phyloP scores from a whole-genome alignment of 208 protist genomes.

The Trypanosoma caninum region DNA sequence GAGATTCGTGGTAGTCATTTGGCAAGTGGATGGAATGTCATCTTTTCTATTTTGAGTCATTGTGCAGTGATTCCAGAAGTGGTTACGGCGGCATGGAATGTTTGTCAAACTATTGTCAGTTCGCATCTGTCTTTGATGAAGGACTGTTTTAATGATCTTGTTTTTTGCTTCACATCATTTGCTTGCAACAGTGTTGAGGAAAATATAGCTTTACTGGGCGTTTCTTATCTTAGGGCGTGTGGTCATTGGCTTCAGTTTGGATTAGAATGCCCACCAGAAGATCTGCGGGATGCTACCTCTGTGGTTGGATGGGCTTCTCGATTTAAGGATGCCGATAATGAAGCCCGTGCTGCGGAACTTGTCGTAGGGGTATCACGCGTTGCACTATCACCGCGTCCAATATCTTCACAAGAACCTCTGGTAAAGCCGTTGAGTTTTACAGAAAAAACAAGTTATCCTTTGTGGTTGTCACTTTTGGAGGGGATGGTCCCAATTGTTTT shows the following conservation, averaged over 20 bases:
- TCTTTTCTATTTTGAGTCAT: conserved; percentile 79
- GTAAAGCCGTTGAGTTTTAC: conserved; percentile 44
- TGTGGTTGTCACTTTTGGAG: conserved; percentile 84
- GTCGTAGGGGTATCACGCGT: conserved; percentile 40
- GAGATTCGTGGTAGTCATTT: conserved; percentile 65
- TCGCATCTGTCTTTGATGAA: conserved; percentile 58
- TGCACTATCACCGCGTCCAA: conserved; percentile 39
- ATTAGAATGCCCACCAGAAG: conserved; percentile 53
- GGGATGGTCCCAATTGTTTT: conserved; percentile 72
- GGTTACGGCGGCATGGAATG: conserved; percentile 56
- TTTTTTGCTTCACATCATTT: conserved; percentile 85
- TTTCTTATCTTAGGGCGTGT: conserved; percentile 72
- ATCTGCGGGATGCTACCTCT: conserved; percentile 37
- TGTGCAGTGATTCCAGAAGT: conserved; percentile 75
- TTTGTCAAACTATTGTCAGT: conserved; percentile 55
- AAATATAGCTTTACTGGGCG: conserved; percentile 51
- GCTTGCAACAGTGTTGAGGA: conserved; percentile 49
- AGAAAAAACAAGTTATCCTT: conserved; percentile 64
- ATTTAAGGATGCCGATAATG: conserved; percentile 44
- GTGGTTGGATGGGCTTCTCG: conserved; percentile 55
- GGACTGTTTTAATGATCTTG: conserved; percentile 81
- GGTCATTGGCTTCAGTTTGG: conserved; percentile 85
- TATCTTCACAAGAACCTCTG: conserved; percentile 38
- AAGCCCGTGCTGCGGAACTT: conserved; percentile 29
- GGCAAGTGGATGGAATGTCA: conserved; percentile 81